A percentile compares a stretch with the other conserved stretches of the same genome.
These are phyloP conservation scores for Digitaria exilis DNA, from an alignment of 202 grass and related monocot species.

Conservation along the genomic window DNA sequence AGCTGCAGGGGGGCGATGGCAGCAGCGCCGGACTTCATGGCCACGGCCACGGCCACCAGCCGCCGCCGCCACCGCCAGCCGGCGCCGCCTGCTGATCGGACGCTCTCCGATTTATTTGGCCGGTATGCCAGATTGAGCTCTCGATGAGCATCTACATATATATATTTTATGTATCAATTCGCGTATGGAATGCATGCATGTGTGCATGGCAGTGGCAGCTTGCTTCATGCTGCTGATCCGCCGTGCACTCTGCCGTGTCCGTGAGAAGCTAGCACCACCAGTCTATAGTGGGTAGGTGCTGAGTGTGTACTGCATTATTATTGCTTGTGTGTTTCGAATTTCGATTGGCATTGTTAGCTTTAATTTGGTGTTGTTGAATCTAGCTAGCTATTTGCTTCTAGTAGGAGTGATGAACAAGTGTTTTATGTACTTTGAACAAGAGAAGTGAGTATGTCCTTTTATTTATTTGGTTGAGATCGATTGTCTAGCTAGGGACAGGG, in stretches of 20 bases:
- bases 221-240: conserved; percentile 24
- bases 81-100: conserved; percentile 44
- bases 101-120: conserved; percentile 39
- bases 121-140: conserved; percentile 49
- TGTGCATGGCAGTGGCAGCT: conserved; percentile 45
- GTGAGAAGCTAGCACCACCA: background rate
- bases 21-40: conserved; percentile 26
- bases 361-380: conserved; percentile 37
- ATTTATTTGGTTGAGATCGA: no score
- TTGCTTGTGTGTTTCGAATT: conserved; percentile 21
- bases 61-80: conserved; percentile 52
- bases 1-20: conserved; percentile 25
- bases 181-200: conserved; percentile 25
- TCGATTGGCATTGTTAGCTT: no score
- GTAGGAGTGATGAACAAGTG: conserved; percentile 8
- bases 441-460: conserved; percentile 3
- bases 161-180: conserved; percentile 58
- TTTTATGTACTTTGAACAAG: conserved; percentile 48
- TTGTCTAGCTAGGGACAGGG: conserved; percentile 25
- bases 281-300: background rate
- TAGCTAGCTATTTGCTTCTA: conserved; percentile 20
- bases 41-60: conserved; percentile 46
- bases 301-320: conserved; percentile 39
- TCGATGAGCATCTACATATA: conserved; percentile 19
- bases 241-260: conserved; percentile 12